Evolutionary conservation across 2,329 filamentous ascomycete genomes (phyloP), one percentile per base, ranked within the genome.

Genomic region (Pleurostoma richardsiae): DNA sequence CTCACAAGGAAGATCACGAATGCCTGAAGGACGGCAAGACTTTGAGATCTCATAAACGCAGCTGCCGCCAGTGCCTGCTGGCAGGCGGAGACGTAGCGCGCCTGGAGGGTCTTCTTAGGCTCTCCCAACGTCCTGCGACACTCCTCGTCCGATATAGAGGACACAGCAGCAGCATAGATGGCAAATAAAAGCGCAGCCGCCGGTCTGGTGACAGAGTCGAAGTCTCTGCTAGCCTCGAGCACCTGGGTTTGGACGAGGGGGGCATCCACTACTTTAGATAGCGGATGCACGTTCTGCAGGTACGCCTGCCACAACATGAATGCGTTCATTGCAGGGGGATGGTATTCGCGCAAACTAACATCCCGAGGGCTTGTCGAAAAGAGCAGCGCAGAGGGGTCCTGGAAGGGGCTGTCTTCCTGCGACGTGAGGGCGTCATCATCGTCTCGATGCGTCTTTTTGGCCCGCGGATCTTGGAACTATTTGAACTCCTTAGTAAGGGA

Each of bases 251-350:
- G 68, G 2, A 74, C 56, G 1, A 70, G 69, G 0, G 75, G 74
- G 4, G 71, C 62, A 51, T 79, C 74, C 5, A 76, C 67, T 11
- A 79, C 53, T 50, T 79, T 79, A 44, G 73, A 67, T 26, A 80
- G 55, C 2, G 76, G 75, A 50, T 79, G 73, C 39, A 80, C 68
- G 48, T 78, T 77, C 26, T 72, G 65, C 1, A 77, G 59, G 43
- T 74, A 78, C 1, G 64, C 59, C 50, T 77, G 68, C 75, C 74
- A 79, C 1, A 80, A 61, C 41, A 66, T 42, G 41, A 56, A 57
- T 1, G 54, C 48, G 30, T 53, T 49, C 39, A 55, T 69, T 2
- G 60, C 52, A 7, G 61, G 61, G 3, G 74, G 56, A 44, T 72
- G 60, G 28, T 66, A 52, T 27, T 56, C 52, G 38, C 56, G 40